These are phyloP conservation scores for Torrubiella hemipterigena DNA, from an alignment of 2,329 filamentous ascomycete genomes.

Conservation along the genomic window DNA sequence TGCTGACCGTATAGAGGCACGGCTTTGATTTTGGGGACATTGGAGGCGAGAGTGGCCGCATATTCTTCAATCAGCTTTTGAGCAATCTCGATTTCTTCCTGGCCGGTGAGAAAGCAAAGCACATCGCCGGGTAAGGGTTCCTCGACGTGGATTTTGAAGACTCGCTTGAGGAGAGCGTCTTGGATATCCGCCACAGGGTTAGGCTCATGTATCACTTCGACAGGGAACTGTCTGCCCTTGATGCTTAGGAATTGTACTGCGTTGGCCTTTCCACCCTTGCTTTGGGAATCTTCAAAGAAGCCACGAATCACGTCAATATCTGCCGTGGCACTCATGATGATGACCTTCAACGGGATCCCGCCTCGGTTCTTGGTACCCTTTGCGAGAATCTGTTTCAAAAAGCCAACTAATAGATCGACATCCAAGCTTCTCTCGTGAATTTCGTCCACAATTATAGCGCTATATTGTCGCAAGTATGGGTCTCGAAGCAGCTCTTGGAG, in stretches of 20 bases:
- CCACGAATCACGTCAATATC: constrained; percentile 66
- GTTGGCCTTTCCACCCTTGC: constrained; percentile 8
- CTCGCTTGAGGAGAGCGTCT: constrained; percentile 66
- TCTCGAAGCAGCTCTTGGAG: constrained; percentile 87
- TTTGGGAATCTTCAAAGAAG: constrained; percentile 50
- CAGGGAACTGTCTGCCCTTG: constrained; percentile 77
- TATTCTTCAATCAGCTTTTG: constrained; percentile 75
- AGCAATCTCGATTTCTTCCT: constrained; percentile 80
- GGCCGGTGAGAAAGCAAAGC: constrained; percentile 81
- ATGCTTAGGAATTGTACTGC: constrained; percentile 46
- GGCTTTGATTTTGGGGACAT: constrained; percentile 60
- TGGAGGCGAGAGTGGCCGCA: constrained; percentile 56
- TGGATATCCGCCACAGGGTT: constrained; percentile 70
- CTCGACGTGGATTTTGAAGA: constrained; percentile 77
- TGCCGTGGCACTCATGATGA: constrained; percentile 95
- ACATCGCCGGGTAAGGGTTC: constrained; percentile 92
- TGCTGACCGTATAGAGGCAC: constrained; percentile 85
- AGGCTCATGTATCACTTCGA: constrained; percentile 63
- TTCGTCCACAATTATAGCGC: constrained; percentile 85
- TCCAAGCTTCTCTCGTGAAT: constrained; percentile 94
- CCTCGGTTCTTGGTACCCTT: constrained; percentile 52
- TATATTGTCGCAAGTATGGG: constrained; percentile 72
- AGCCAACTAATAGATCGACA: constrained; percentile 82
- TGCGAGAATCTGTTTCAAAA: constrained; percentile 65
- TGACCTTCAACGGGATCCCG: constrained; percentile 69